Conservation (phyloP, 1,139 yeast genomes). For the Zygosaccharomyces sapae region DNA sequence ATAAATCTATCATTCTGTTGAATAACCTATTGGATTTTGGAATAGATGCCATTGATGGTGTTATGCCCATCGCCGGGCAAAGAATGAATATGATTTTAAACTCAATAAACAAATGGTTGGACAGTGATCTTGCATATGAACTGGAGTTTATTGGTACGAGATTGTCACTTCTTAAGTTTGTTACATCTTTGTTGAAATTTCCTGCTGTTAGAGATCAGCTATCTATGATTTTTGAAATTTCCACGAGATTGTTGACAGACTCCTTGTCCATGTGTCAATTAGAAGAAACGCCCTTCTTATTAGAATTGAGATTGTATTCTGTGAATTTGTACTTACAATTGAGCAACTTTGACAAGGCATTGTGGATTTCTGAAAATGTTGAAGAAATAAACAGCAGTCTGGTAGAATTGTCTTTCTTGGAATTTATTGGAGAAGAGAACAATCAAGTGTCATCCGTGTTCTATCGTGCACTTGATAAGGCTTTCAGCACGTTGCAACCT, state of each 20-base stretch:
- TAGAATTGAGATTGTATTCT: conserved; percentile 46
- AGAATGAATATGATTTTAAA: conserved; percentile 58
- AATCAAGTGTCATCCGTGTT: conserved; percentile 29
- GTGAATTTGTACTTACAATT: conserved; percentile 41
- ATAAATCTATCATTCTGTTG: conserved; percentile 48
- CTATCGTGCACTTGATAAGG: conserved; percentile 22
- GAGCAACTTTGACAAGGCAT: conserved; percentile 33
- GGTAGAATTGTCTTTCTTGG: conserved; percentile 27
- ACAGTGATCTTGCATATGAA: conserved; percentile 59
- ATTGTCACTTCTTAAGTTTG: conserved; percentile 49
- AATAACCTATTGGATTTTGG: conserved; percentile 43
- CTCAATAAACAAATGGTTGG: conserved; percentile 54
- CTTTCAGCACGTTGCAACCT: conserved; percentile 16
- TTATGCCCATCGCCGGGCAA: conserved; percentile 50
- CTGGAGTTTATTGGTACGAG: conserved; percentile 49
- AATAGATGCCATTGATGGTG: conserved; percentile 13
- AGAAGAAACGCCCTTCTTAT: conserved; percentile 38
- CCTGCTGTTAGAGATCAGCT: conserved; percentile 16
- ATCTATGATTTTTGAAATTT: conserved; percentile 12
- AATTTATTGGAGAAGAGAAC: conserved; percentile 18
- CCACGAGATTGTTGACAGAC: conserved; percentile 45
- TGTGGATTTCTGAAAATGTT: conserved; percentile 16
- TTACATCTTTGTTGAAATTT: conserved; percentile 34
- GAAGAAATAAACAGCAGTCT: conserved; percentile 29
- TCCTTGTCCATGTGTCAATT: conserved; percentile 46